Evolutionary conservation across 345 rosid species (phyloP).

Genomic region (Cardamine chenopodiifolia): DNA sequence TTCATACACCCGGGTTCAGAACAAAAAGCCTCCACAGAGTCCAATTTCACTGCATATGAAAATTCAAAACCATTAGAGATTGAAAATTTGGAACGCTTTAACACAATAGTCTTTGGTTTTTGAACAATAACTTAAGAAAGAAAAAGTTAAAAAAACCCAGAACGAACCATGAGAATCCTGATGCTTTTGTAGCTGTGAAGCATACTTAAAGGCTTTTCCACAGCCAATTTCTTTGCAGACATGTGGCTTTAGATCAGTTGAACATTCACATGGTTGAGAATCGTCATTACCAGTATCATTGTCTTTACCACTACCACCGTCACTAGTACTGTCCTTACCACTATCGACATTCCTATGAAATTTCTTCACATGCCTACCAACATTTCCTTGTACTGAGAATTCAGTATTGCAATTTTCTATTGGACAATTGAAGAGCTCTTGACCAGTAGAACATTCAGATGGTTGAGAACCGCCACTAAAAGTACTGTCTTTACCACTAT

Average conservation of each 20-base stretch:
- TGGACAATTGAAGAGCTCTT: conserved; percentile 65
- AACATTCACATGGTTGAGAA: conserved; percentile 30
- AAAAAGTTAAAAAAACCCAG: no score
- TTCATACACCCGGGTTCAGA: conserved; percentile 74
- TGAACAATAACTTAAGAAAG: not conserved
- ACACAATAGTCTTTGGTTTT: not conserved
- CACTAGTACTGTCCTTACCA: not conserved
- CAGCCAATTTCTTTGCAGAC: conserved; percentile 77
- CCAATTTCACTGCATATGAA: conserved; percentile 63
- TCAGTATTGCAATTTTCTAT: conserved; percentile 56
- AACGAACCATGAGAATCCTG: conserved; percentile 70
- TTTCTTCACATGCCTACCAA: conserved; percentile 62
- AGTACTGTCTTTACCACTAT: not conserved
- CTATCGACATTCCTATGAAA: conserved; percentile 37
- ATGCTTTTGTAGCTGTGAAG: conserved; percentile 68
- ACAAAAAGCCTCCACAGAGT: conserved; percentile 75
- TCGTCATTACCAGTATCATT: not conserved
- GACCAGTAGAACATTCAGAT: conserved; percentile 5
- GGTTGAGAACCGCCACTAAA: conserved; percentile 10
- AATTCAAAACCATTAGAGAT: conserved; percentile 21
- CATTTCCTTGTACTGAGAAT: conserved; percentile 57
- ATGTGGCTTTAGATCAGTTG: conserved; percentile 43
- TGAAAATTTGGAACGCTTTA: not conserved
- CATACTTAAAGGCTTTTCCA: conserved; percentile 69
- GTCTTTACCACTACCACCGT: not conserved